phyloP scores from a whole-genome alignment of 2,329 filamentous ascomycete species.

The Nemania serpens region DNA sequence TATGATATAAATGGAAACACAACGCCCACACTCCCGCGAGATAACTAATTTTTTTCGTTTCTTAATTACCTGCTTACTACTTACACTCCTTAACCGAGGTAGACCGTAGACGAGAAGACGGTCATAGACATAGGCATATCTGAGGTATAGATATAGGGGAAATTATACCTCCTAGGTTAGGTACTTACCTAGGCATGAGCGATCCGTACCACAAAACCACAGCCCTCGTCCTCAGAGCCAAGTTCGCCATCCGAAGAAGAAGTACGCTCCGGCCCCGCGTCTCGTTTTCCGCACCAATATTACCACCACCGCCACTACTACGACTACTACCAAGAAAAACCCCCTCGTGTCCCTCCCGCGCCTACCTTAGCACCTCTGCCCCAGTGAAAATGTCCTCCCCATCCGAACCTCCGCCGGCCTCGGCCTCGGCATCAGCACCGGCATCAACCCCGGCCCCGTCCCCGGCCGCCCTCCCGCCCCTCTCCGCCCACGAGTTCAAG shows the following conservation, averaged over 20 bases:
- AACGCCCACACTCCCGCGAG: no score
- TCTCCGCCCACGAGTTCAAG: constrained; percentile 69
- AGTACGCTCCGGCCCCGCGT: no score
- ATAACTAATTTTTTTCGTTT: no score
- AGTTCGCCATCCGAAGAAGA: neutral
- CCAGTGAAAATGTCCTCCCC: constrained; percentile 10
- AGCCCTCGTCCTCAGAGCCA: neutral
- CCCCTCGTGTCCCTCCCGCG: neutral
- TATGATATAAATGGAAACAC: no score
- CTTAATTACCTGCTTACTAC: no score
- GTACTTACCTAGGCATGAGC: constrained; percentile 6
- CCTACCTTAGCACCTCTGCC: constrained; percentile 12
- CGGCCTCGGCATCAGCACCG: neutral
- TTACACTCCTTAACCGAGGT: no score
- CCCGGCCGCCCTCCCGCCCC: constrained; percentile 57
- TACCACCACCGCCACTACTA: neutral
- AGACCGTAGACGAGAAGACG: no score
- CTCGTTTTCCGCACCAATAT: neutral
- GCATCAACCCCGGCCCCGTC: neutral
- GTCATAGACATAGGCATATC: no score
- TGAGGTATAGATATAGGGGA: no score
- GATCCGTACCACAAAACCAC: constrained; percentile 1
- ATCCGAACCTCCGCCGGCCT: neutral
- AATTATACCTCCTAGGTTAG: no score
- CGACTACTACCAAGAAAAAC: neutral